Conservation (phyloP, 2,329 filamentous ascomycete genomes). For the Penicillium fuscoglaucum region DNA sequence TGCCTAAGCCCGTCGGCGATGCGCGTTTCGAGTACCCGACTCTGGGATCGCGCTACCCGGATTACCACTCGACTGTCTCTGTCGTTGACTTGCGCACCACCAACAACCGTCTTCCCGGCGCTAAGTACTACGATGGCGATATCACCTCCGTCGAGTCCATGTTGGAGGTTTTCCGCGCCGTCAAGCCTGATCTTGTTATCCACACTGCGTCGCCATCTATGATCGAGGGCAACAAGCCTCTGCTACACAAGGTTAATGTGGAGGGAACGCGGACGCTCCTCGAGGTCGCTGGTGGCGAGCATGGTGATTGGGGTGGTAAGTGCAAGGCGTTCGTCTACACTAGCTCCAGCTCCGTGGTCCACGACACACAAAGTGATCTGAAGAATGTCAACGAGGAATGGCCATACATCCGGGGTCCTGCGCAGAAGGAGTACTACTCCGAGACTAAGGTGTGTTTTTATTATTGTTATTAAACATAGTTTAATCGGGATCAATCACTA, state of each 20-base stretch:
- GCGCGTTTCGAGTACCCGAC: conserved; percentile 40
- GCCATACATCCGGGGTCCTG: conserved; percentile 69
- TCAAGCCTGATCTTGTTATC: conserved; percentile 78
- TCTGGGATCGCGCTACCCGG: conserved; percentile 43
- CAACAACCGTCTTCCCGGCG: conserved; percentile 63
- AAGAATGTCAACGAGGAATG: conserved; percentile 82
- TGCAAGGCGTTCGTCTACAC: conserved; percentile 83
- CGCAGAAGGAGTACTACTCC: conserved; percentile 80
- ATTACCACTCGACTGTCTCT: conserved; percentile 56
- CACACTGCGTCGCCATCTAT: conserved; percentile 78
- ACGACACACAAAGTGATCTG: conserved; percentile 76
- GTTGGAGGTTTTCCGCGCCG: conserved; percentile 61
- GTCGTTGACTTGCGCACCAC: conserved; percentile 72
- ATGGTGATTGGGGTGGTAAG: conserved; percentile 60
- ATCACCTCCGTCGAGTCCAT: conserved; percentile 69
- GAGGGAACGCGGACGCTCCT: conserved; percentile 75
- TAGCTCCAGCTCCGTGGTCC: conserved; percentile 81
- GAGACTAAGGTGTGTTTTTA: conserved; percentile 70
- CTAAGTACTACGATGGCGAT: conserved; percentile 72
- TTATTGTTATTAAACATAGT: conserved; percentile 28
- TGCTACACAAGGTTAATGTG: conserved; percentile 82
- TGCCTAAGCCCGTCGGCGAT: conserved; percentile 39
- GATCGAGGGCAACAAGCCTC: conserved; percentile 54
- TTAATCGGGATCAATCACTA: conserved; percentile 1
- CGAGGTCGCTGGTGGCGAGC: conserved; percentile 67